Evolutionary conservation across 129 eudicot genomes (phyloP).

Genomic region (Smallanthus sonchifolius): DNA sequence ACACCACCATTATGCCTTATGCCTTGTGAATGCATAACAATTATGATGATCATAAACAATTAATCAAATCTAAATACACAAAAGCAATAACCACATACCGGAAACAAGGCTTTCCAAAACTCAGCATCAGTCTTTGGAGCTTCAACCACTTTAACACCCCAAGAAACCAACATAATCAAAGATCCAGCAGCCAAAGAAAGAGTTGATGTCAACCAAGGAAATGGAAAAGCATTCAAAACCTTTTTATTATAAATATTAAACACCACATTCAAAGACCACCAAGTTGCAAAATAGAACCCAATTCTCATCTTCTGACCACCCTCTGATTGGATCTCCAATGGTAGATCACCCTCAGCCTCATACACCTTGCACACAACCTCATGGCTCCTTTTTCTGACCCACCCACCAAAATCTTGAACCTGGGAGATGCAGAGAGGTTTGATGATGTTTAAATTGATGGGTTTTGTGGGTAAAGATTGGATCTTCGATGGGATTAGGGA

Average conservation of each 20-base stretch:
- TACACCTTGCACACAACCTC: constrained; percentile 38
- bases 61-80: background rate
- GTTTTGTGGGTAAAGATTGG: background rate
- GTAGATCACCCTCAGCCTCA: constrained; percentile 41
- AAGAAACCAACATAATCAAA: constrained; percentile 54
- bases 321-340: constrained; percentile 34
- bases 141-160: constrained; percentile 51
- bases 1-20: background rate
- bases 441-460: background rate
- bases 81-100: constrained; percentile 30
- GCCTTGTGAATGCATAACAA: background rate
- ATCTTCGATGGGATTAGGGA: constrained; percentile 5
- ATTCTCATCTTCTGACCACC: constrained; percentile 39
- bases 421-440: constrained; percentile 25
- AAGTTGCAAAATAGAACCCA: constrained; percentile 52
- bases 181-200: constrained; percentile 61
- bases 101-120: constrained; percentile 57
- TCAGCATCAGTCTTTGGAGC: constrained; percentile 57
- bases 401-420: constrained; percentile 29
- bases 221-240: constrained; percentile 60
- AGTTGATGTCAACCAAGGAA: constrained; percentile 43
- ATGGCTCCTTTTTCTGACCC: constrained; percentile 3
- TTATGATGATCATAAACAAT: background rate
- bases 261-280: constrained; percentile 72
- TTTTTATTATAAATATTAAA: constrained; percentile 60